These are phyloP conservation scores for Fraxinus angustifolia DNA, from an alignment of 305 asterid genomes.

Conservation along the genomic window DNA sequence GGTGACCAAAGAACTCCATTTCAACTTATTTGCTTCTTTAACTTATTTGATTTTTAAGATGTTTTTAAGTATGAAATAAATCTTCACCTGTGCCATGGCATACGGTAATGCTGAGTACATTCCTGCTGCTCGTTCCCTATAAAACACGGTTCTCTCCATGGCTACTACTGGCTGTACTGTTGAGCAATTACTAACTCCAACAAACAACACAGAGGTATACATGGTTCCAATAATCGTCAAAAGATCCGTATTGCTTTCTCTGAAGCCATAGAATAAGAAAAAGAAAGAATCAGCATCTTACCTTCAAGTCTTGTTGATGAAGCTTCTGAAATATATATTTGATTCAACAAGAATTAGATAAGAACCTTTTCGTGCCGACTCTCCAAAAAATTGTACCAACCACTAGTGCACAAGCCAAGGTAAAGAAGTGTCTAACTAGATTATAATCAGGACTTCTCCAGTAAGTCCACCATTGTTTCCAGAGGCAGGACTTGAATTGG, in stretches of 20 bases:
- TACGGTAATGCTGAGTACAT: conserved; percentile 95
- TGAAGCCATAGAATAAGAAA: conserved; percentile 23
- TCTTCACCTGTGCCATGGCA: conserved; percentile 83
- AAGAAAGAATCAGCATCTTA: conserved; percentile 2
- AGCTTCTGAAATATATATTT: neutral
- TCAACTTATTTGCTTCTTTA: neutral
- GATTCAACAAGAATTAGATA: neutral
- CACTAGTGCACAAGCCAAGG: conserved; percentile 52
- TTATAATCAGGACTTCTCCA: conserved; percentile 87
- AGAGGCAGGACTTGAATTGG: conserved; percentile 59
- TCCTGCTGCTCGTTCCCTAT: conserved; percentile 89
- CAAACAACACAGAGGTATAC: conserved; percentile 72
- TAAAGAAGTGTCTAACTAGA: conserved; percentile 49
- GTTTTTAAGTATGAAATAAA: neutral
- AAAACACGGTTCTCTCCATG: conserved; percentile 81
- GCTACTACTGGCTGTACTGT: conserved; percentile 94
- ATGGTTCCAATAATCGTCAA: conserved; percentile 80
- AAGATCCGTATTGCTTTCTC: conserved; percentile 52
- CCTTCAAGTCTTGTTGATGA: neutral
- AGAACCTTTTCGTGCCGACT: conserved; percentile 65
- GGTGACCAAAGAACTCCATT: neutral
- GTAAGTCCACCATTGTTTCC: conserved; percentile 76
- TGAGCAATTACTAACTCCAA: conserved; percentile 74
- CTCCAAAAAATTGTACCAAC: conserved; percentile 57
- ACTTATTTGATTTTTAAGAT: neutral